Evolutionary conservation across 2,329 filamentous ascomycete species (phyloP), one percentile per base, ranked within the genome.

Genomic region (Triangularia setosa): DNA sequence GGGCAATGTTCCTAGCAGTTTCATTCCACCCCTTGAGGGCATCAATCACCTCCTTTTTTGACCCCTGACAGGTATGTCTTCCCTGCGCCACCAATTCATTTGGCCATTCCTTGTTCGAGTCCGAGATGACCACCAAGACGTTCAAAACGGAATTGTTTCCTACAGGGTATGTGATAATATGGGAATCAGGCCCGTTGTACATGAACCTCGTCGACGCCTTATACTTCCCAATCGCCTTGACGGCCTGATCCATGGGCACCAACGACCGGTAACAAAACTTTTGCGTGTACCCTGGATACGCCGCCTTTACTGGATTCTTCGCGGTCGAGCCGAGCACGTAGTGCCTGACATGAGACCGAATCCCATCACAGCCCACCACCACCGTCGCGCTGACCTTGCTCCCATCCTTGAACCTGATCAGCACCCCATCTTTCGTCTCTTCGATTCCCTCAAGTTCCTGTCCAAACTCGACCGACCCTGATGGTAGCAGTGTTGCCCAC

Each of bases 281-380:
- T 14, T 81, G 77, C 1, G 81, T 82, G 71, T 87, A 90, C 1
- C 76, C 71, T 0, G 85, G 78, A 25, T 61, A 44, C 4, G 6
- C 23, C 52, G 18, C 78, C 70, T 30, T 60, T 27, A 6, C 18
- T 27, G 25, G 28, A 4, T 16, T 27, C 21, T 28, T 25, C 16
- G 23, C 21, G 14, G 55, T 44, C 4, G 48, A 6, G 4, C 61
- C 40, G 2, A 88, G 74, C 4, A 90, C 72, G 14, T 84, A 73
- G 25, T 81, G 72, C 9, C 87, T 78, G 4, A 84, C 79, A 7
- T 78, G 76, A 1, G 84, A 86, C 70, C 84, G 86, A 69, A 90
- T 87, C 0, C 87, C 87, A 73, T 90, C 87, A 71, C 85, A 87
- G 2, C 85, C 87, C 60, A 90, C 78, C 0, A 87, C 81, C 73